Conservation (phyloP, 345 rosid genomes). For the Corchorus olitorius region DNA sequence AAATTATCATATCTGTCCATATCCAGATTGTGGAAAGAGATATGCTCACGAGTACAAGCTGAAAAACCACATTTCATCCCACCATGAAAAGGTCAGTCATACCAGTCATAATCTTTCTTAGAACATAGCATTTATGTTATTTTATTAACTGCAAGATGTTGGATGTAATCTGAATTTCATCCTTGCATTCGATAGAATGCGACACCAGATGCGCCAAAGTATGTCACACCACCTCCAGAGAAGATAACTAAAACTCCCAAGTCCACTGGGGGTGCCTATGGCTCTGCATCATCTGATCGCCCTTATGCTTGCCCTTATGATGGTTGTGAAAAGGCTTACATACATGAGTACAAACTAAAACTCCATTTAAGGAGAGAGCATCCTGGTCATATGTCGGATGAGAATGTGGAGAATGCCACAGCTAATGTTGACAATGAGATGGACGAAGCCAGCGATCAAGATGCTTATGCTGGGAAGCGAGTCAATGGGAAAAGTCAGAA, state of each 20-base stretch:
- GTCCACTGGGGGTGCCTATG: constrained; percentile 54
- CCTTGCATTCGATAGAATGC: constrained; percentile 43
- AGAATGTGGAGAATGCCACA: constrained; percentile 60
- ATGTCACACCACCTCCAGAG: constrained; percentile 73
- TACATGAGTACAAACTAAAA: constrained; percentile 96
- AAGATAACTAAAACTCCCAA: constrained; percentile 58
- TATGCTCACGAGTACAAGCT: constrained; percentile 98
- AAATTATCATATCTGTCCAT: constrained; percentile 94
- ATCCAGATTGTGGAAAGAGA: constrained; percentile 91
- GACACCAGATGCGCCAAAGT: constrained; percentile 58
- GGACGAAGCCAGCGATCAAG: constrained; percentile 91
- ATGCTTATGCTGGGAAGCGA: constrained; percentile 58
- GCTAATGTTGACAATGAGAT: constrained; percentile 56
- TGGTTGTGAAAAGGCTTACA: constrained; percentile 91
- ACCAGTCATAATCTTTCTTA: not conserved
- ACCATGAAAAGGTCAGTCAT: constrained; percentile 77
- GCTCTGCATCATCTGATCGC: constrained; percentile 73
- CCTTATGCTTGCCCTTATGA: constrained; percentile 93
- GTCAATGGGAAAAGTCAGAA: constrained; percentile 63
- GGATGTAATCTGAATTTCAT: constrained; percentile 12
- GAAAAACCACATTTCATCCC: constrained; percentile 78
- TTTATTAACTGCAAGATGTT: not conserved
- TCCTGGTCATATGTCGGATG: constrained; percentile 78
- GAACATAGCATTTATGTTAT: not conserved
- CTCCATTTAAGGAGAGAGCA: constrained; percentile 94